Conservation (phyloP, 108 stramenopile species). For the Heterococcus sp. region DNA sequence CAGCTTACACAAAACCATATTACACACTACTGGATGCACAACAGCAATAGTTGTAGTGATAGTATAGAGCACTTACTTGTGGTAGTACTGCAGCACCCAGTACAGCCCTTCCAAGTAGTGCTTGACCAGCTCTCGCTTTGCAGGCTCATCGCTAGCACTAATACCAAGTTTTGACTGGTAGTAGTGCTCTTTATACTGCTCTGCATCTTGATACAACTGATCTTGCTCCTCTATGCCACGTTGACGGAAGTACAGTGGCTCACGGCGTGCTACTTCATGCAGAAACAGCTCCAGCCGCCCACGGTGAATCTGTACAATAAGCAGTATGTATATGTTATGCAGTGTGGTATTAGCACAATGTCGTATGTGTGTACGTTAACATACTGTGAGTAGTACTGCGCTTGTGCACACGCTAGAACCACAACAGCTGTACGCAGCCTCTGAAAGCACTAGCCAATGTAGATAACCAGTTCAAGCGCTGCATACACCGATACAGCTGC, state of each 20-base stretch:
- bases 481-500: too few species aligned
- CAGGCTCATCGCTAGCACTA: slow-evolving; percentile 70
- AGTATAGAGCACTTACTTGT: too few species aligned
- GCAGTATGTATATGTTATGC: background rate
- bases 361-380: background rate
- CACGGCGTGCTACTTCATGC: slow-evolving; percentile 77
- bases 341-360: background rate
- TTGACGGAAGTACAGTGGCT: slow-evolving; percentile 85
- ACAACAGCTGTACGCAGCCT: too few species aligned
- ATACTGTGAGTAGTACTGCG: too few species aligned
- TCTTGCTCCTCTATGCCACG: slow-evolving; percentile 85
- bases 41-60: too few species aligned
- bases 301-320: slow-evolving; percentile 67
- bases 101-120: slow-evolving; percentile 80
- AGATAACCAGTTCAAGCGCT: too few species aligned
- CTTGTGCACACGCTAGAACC: too few species aligned
- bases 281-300: slow-evolving; percentile 84
- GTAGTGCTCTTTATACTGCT: slow-evolving; percentile 69
- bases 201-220: slow-evolving; percentile 56
- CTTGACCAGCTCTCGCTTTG: slow-evolving; percentile 62
- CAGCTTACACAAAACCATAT: too few species aligned
- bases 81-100: slow-evolving; percentile 93
- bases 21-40: too few species aligned
- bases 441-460: too few species aligned
- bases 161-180: slow-evolving; percentile 86